Evolutionary conservation across 176 grass and related monocot genomes (phyloP).

Genomic region (Hordeum marinum): DNA sequence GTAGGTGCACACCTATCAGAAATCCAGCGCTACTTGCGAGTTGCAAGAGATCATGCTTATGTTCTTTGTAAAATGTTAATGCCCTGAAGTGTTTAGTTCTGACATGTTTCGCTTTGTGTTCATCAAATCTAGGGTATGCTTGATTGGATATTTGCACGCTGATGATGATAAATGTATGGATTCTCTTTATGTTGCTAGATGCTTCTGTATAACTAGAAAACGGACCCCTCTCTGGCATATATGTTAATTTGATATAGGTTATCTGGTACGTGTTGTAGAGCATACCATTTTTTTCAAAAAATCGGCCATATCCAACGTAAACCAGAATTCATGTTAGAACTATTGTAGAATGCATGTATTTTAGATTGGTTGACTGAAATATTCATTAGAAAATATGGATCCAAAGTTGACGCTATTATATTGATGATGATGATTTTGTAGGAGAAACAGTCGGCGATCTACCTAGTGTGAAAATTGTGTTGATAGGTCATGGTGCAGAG

Average conservation of each 20-base stretch:
- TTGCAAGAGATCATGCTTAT: neutral
- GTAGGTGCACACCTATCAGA: too few relatives aligned
- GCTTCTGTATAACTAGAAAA: neutral
- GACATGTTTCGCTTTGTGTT: neutral
- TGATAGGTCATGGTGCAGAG: too few relatives aligned
- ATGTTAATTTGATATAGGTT: neutral
- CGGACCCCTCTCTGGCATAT: neutral
- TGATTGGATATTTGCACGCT: neutral
- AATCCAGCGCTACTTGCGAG: neutral
- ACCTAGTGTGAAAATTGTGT: too few relatives aligned
- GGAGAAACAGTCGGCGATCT: too few relatives aligned
- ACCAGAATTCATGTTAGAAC: too few relatives aligned
- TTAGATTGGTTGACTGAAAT: too few relatives aligned
- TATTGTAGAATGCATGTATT: too few relatives aligned
- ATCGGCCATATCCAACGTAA: too few relatives aligned
- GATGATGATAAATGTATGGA: neutral
- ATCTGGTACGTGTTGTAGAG: neutral
- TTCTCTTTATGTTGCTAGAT: neutral
- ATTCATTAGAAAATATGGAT: too few relatives aligned
- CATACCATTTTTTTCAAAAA: too few relatives aligned
- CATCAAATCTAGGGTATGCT: neutral
- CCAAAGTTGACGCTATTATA: too few relatives aligned
- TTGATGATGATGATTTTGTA: too few relatives aligned
- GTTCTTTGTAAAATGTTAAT: neutral
- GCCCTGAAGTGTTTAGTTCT: neutral